Base-by-base conservation (phyloP, 2,329 filamentous ascomycete species). In the Exophiala alcalophila region DNA sequence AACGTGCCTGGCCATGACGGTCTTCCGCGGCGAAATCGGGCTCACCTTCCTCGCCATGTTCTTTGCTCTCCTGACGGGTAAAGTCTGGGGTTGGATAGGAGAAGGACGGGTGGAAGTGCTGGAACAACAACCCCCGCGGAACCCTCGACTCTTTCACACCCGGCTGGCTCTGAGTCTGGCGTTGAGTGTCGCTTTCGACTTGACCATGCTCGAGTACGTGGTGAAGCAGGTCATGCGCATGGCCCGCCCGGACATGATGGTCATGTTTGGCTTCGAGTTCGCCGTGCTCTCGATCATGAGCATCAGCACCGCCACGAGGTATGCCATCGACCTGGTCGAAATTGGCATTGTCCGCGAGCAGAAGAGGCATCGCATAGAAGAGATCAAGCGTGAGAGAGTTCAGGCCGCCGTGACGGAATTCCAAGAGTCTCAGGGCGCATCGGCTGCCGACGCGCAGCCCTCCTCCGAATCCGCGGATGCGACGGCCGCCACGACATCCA, bases 181-280 rank as follows among this genome's bases (percentile, higher is more conserved):
- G 2, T 65, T 95, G 39, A 91, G 90, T 52, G 75, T 94, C 45
- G 55, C 80, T 11, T 96, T 94, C 67, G 85, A 95, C 60, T 63
- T 81, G 16, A 83, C 77, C 61, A 81, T 98, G 67, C 80, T 96
- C 53, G 76, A 76, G 34, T 96, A 95, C 63, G 83, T 85, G 45
- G 74, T 94, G 49, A 78, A 81, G 19, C 87, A 84, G 0, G 90
- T 97, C 21, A 81, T 96, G 35, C 81, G 86, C 44, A 83, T 94
- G 61, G 87, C 91, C 2, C 77, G 85, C n/a, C 89, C 91, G 0
- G 92, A 94, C 46, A 97, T 98, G 86, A 98, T 97, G 89, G 89
- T 98, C 51, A 97, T 98, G 89, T 98, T 98, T 60, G 81, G 94
- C 4, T 98, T 98, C 57, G 92, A 98, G 64, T 97, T 97, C 61